Base-by-base conservation (phyloP, 495 filamentous ascomycete genomes). In the Daldinia childiae region DNA sequence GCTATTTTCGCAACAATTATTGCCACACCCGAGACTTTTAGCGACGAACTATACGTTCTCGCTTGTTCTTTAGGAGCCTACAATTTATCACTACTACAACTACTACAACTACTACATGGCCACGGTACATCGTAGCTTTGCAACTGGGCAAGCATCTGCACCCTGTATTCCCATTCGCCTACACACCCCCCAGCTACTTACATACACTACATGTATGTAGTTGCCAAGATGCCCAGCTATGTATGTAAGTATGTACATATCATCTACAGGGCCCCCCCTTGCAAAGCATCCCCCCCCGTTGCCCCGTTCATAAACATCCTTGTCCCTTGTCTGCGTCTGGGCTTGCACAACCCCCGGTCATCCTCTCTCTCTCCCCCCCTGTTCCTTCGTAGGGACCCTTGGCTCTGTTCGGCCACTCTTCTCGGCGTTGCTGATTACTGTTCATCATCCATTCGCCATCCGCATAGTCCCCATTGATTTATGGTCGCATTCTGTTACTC, bases 341-440 rank as follows among this genome's bases (percentile, higher is more conserved):
- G 70, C 70, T 73, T 68, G 70, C 65, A 69, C 57, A 56, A 68
- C 69, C 70, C 69, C 65, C 70, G 50, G 65, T 58, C 65, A 30
- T 50, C 24, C 39, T 50, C n/a, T 27, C 17, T 26, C 15, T 27
- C 17, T 26, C 21, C 65, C 70, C 70, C 70, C 65, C 63, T 72
- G 38, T 54, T 62, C 61, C 64, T 51, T 61, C 30, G 65, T 34
- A 68, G 43, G 61, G 70, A 69, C 70, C 70, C 70, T 73, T 56
- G 70, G 50, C 57, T 11, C 43, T 61, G 21, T 73, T 73, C 70
- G 70, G 70, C 70, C 70, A 69, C 70, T 73, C 60, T 73, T 43
- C 60, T 73, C 70, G 70, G 70, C 70, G 65, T 65, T 73, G 70
- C 70, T 73, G 70, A 73, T 73, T 73, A 73, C 70, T 73, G 65